Percentiles rank a stretch among this genome's conserved stretches.
Evolutionary conservation across 352 stramenopile genomes (phyloP).

Genomic region (Phytophthora palmivora): DNA sequence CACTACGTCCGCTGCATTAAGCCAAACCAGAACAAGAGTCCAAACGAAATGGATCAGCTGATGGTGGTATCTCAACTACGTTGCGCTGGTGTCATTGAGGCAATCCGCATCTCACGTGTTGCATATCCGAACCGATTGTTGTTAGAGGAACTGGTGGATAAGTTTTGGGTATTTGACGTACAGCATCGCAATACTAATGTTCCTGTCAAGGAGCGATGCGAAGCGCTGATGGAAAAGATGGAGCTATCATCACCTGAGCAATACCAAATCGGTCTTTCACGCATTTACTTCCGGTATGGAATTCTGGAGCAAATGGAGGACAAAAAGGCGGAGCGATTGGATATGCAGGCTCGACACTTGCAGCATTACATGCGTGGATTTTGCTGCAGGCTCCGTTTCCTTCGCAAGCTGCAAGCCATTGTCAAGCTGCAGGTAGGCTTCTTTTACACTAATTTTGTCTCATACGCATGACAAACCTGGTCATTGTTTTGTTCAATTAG

Average conservation of each 20-base stretch:
- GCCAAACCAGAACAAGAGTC: constrained; percentile 96
- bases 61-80: constrained; percentile 96
- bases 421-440: constrained; percentile 74
- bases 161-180: constrained; percentile 79
- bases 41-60: constrained; percentile 84
- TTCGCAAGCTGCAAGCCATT: constrained; percentile 74
- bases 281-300: constrained; percentile 86
- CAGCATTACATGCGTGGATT: constrained; percentile 83
- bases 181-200: constrained; percentile 47
- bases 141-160: constrained; percentile 84
- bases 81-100: constrained; percentile 99
- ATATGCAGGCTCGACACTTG: constrained; percentile 65
- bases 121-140: constrained; percentile 97
- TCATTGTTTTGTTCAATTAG: constrained; percentile 35
- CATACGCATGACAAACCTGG: constrained; percentile 8
- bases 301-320: constrained; percentile 85
- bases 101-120: constrained; percentile 97
- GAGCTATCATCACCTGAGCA: constrained; percentile 69
- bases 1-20: constrained; percentile 99
- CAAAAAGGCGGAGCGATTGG: constrained; percentile 60
- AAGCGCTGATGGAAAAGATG: constrained; percentile 70
- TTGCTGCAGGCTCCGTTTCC: constrained; percentile 59
- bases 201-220: constrained; percentile 51
- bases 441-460: background rate
- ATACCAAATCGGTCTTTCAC: constrained; percentile 78